Conservation (phyloP, 345 rosid species). For the Trapa bicornis region DNA sequence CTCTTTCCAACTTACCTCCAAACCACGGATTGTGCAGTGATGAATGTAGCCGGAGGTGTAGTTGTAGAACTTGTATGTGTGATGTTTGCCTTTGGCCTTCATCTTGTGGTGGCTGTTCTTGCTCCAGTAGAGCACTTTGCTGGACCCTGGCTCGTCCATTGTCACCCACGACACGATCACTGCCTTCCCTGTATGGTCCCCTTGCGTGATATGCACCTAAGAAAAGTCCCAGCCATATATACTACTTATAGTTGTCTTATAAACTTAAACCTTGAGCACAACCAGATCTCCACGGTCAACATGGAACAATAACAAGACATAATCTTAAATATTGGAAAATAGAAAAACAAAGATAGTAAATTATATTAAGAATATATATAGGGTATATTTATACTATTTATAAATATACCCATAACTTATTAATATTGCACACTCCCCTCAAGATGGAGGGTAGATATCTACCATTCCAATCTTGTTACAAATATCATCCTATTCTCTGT, state of each 20-base stretch:
- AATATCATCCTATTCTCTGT: too few relatives aligned
- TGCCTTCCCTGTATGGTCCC: conserved; percentile 28
- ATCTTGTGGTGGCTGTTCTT: conserved; percentile 1
- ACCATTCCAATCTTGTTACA: too few relatives aligned
- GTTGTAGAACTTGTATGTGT: background rate
- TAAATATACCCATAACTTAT: too few relatives aligned
- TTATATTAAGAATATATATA: too few relatives aligned
- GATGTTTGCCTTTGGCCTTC: conserved; percentile 9
- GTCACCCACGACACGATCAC: conserved; percentile 34
- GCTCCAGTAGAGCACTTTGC: conserved; percentile 17
- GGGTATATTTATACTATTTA: too few relatives aligned
- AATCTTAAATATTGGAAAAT: too few relatives aligned
- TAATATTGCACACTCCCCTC: too few relatives aligned
- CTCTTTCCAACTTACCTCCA: background rate
- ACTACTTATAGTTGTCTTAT: too few relatives aligned
- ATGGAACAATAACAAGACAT: background rate
- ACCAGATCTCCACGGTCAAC: background rate
- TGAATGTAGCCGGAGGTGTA: conserved; percentile 7
- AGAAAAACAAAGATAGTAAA: too few relatives aligned
- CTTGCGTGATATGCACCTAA: conserved; percentile 30
- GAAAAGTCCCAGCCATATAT: background rate
- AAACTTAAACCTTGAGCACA: too few relatives aligned
- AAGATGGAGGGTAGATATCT: too few relatives aligned
- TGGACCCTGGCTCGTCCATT: conserved; percentile 13
- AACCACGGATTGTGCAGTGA: conserved; percentile 2